phyloP scores from a whole-genome alignment of 1,139 yeast species.

The Yamadazyma friedrichii region DNA sequence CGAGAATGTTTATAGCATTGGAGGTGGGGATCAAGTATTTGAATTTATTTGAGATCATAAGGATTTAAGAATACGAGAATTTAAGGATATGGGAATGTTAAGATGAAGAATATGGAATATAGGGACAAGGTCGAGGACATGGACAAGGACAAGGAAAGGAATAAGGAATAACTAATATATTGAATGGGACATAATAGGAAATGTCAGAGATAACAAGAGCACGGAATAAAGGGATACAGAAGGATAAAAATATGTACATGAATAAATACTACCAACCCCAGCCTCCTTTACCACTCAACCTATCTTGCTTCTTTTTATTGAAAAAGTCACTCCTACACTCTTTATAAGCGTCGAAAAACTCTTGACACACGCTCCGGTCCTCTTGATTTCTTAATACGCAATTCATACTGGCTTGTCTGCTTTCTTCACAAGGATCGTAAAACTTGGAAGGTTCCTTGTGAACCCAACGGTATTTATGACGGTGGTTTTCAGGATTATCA shows the following conservation, averaged over 20 bases:
- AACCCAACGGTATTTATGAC: conserved; percentile 60
- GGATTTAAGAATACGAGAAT: not conserved
- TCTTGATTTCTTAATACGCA: conserved; percentile 80
- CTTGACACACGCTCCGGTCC: conserved; percentile 70
- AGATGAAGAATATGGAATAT: too few species aligned
- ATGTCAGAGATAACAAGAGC: not conserved
- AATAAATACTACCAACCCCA: conserved; percentile 31
- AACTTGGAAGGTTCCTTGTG: conserved; percentile 78
- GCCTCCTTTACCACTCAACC: conserved; percentile 40
- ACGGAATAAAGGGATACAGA: too few species aligned
- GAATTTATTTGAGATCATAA: not conserved
- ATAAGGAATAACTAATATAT: too few species aligned
- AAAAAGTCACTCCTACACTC: conserved; percentile 89
- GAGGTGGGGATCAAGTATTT: conserved; percentile 15
- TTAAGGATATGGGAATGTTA: not conserved
- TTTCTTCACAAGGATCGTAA: conserved; percentile 91
- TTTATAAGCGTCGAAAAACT: conserved; percentile 86
- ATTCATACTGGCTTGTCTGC: conserved; percentile 79
- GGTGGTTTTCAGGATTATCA: conserved; percentile 67
- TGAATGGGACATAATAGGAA: not conserved
- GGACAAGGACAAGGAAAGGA: too few species aligned
- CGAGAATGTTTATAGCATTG: conserved; percentile 9
- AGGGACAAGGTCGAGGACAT: too few species aligned
- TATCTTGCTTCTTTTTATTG: conserved; percentile 38
- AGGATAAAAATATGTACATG: too few species aligned